phyloP scores from a whole-genome alignment of 179 eudicot species.

The Corrigiola litoralis region DNA sequence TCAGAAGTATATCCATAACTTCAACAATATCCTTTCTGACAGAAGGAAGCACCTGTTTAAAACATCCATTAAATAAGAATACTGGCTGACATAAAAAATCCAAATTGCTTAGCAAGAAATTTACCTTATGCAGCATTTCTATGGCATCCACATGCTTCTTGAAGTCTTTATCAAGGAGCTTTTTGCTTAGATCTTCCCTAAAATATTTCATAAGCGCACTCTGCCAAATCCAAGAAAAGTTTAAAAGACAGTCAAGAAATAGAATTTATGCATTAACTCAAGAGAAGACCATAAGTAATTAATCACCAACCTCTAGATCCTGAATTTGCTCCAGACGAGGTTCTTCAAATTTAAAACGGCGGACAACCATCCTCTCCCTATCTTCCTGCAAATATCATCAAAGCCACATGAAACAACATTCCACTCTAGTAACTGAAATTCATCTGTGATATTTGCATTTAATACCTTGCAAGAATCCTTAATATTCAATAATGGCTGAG shows the following conservation, averaged over 20 bases:
- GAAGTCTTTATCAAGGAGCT: conserved; percentile 86
- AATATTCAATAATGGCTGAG: conserved; percentile 73
- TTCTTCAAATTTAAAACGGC: conserved; percentile 91
- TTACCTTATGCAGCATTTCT: conserved; percentile 91
- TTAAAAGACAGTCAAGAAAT: background rate
- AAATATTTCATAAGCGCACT: conserved; percentile 68
- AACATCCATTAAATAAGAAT: conserved; percentile 6
- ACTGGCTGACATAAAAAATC: background rate
- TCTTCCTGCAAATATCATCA: conserved; percentile 59
- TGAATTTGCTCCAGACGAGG: conserved; percentile 89
- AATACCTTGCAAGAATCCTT: conserved; percentile 92
- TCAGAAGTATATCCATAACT: conserved; percentile 78
- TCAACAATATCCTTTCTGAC: conserved; percentile 67
- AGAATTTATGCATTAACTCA: background rate
- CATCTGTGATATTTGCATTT: background rate
- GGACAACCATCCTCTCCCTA: conserved; percentile 85
- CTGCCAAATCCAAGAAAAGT: conserved; percentile 38
- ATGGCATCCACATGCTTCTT: conserved; percentile 97
- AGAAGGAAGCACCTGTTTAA: conserved; percentile 70
- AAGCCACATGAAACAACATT: conserved; percentile 1
- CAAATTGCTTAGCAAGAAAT: conserved; percentile 6
- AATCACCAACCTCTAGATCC: conserved; percentile 79
- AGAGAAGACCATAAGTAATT: background rate
- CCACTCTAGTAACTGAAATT: background rate
- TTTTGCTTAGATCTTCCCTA: conserved; percentile 82